Evolutionary conservation across 2,329 filamentous ascomycete genomes (phyloP).

Genomic region (Graphilbum ipis-grandicollis): DNA sequence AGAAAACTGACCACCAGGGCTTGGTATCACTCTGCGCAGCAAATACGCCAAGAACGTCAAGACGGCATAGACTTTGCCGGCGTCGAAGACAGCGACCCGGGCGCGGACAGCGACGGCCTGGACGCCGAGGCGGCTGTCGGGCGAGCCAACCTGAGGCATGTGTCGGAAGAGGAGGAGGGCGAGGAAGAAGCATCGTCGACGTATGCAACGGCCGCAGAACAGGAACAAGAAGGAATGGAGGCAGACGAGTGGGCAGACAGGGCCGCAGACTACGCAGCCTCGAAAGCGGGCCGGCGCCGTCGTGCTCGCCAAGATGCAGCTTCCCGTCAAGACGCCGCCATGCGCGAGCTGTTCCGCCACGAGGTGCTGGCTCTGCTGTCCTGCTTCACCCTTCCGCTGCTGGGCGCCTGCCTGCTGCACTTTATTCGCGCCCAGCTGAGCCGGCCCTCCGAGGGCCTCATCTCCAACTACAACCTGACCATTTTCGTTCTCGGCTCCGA

Average conservation of each 20-base stretch:
- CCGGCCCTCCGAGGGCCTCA: slow-evolving; percentile 65
- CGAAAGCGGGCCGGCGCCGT: too few species aligned
- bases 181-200: too few species aligned
- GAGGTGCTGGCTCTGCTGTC: slow-evolving; percentile 58
- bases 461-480: slow-evolving; percentile 84
- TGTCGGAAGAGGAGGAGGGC: slow-evolving; percentile 24
- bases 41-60: slow-evolving; percentile 37
- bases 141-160: slow-evolving; percentile 18
- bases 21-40: slow-evolving; percentile 59
- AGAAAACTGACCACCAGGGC: too few species aligned
- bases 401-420: slow-evolving; percentile 75
- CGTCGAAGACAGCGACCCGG: slow-evolving; percentile 23
- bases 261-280: too few species aligned
- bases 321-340: slow-evolving; percentile 20
- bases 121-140: not conserved
- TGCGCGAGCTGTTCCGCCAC: slow-evolving; percentile 52
- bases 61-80: slow-evolving; percentile 20
- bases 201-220: not conserved
- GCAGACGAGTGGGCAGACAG: not conserved
- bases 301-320: too few species aligned
- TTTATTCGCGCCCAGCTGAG: slow-evolving; percentile 65
- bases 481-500: slow-evolving; percentile 83
- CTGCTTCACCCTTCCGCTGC: slow-evolving; percentile 62
- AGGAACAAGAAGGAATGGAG: not conserved
- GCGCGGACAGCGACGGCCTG: not conserved